Percentiles rank a stretch among this genome's conserved stretches.
These are phyloP conservation scores for Candida tunisiensis DNA, from an alignment of 1,139 yeast genomes.

Conservation along the genomic window DNA sequence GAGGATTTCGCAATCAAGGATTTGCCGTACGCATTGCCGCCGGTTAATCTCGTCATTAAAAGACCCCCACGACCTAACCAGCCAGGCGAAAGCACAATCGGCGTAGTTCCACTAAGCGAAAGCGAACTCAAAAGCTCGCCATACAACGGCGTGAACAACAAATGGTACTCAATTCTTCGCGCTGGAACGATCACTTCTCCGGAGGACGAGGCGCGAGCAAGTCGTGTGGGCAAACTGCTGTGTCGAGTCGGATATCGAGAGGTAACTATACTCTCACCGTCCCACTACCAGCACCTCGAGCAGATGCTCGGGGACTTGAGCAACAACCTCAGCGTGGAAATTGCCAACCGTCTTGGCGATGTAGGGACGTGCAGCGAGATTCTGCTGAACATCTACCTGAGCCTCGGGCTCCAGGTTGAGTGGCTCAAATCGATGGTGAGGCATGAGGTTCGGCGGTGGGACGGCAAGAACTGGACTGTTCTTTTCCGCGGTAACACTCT, in stretches of 20 bases:
- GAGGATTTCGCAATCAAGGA: constrained; percentile 34
- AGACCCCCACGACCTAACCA: constrained; percentile 8
- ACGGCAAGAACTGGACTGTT: constrained; percentile 5
- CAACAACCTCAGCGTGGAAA: constrained; percentile 1
- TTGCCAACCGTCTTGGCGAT: constrained; percentile 26
- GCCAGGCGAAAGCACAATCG: no score
- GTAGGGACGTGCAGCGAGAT: constrained; percentile 8
- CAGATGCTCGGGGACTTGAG: not conserved
- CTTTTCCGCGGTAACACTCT: constrained; percentile 76
- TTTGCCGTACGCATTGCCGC: constrained; percentile 11
- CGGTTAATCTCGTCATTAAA: constrained; percentile 8
- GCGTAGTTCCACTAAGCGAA: no score
- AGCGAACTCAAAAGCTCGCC: no score
- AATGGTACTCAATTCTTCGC: no score
- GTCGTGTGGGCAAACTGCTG: no score
- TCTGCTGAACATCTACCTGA: constrained; percentile 11
- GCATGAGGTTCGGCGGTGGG: constrained; percentile 24
- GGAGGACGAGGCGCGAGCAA: no score
- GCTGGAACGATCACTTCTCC: no score
- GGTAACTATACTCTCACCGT: constrained; percentile 2
- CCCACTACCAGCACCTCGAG: constrained; percentile 1
- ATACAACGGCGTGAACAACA: no score
- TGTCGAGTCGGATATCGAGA: constrained; percentile 1
- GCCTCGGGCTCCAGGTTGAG: constrained; percentile 35
- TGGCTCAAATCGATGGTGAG: constrained; percentile 61